These are phyloP conservation scores for Dryadomyces quercivorus DNA, from an alignment of 2,329 filamentous ascomycete genomes.

Conservation along the genomic window DNA sequence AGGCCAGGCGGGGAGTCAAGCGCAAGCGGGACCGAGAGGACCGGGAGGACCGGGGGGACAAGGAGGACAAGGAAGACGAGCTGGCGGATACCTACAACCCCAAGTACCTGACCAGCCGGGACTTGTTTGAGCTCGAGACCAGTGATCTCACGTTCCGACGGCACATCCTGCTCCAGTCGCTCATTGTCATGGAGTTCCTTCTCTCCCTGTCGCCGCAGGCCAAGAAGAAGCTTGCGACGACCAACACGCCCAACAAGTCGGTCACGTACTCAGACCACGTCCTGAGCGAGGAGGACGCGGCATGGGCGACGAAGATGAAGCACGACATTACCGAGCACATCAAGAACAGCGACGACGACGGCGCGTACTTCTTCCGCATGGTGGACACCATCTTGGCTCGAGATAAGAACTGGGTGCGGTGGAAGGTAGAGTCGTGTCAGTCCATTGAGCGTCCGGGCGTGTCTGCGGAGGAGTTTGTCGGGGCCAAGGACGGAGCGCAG, in stretches of 20 bases:
- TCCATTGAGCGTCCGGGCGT: constrained; percentile 70
- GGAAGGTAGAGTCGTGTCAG: constrained; percentile 92
- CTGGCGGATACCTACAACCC: constrained; percentile 76
- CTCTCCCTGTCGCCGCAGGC: constrained; percentile 75
- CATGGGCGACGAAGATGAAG: constrained; percentile 76
- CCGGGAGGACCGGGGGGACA: constrained; percentile 33
- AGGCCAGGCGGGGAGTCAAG: constrained; percentile 54
- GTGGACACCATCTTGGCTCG: constrained; percentile 90
- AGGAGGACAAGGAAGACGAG: constrained; percentile 35
- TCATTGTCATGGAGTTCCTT: constrained; percentile 91
- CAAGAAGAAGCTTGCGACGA: constrained; percentile 63
- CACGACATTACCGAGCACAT: constrained; percentile 71
- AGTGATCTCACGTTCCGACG: constrained; percentile 89
- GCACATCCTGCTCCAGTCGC: constrained; percentile 86
- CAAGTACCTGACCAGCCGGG: constrained; percentile 94
- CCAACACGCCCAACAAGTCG: constrained; percentile 65
- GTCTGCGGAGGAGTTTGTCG: constrained; percentile 53
- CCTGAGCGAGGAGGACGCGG: constrained; percentile 73
- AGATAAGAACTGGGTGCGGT: constrained; percentile 98
- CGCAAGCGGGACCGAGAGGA: constrained; percentile 44
- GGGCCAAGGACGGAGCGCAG: constrained; percentile 53
- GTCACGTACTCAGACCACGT: constrained; percentile 69
- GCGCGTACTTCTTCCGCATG: constrained; percentile 90
- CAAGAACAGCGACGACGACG: constrained; percentile 60
- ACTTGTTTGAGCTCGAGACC: constrained; percentile 93